Percentiles rank a stretch among this genome's conserved stretches.
Evolutionary conservation across 352 stramenopile species (phyloP).

Genomic region (Pythium periplocum): DNA sequence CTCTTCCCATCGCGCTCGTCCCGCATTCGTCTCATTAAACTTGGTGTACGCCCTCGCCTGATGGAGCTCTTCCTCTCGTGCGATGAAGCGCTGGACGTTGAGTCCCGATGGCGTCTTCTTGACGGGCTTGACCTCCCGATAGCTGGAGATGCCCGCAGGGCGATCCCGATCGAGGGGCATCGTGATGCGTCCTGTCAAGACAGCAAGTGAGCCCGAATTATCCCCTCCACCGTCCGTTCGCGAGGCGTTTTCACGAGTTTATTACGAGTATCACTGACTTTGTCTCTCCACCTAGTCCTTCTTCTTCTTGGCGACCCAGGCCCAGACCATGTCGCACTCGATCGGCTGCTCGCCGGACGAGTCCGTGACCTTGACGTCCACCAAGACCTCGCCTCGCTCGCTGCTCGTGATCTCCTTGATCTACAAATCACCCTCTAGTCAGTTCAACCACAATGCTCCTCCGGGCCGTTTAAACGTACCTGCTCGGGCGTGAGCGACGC

Average conservation of each 20-base stretch:
- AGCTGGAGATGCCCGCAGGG: conserved; percentile 43
- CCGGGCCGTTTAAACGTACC: conserved; percentile 13
- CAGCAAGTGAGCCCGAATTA: too few species aligned
- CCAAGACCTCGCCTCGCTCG: conserved; percentile 69
- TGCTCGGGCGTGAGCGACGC: conserved; percentile 66
- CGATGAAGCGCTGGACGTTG: conserved; percentile 76
- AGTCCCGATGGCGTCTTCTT: conserved; percentile 41
- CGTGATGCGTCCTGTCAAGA: too few species aligned
- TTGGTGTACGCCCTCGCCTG: conserved; percentile 54
- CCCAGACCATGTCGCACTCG: conserved; percentile 82
- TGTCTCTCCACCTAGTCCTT: conserved; percentile 9
- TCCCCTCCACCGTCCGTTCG: too few species aligned
- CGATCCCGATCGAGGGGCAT: conserved; percentile 53
- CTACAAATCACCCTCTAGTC: conserved; percentile 5
- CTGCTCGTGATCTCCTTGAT: conserved; percentile 50
- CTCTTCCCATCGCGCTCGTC: conserved; percentile 64
- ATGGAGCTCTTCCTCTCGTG: conserved; percentile 66
- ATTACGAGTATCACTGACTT: too few species aligned
- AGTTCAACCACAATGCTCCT: too few species aligned
- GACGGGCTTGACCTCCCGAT: conserved; percentile 14
- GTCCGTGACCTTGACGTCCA: conserved; percentile 76
- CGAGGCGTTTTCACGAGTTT: too few species aligned
- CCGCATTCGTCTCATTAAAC: conserved; percentile 40
- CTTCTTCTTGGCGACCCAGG: conserved; percentile 72
- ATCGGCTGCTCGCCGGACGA: conserved; percentile 65